Base-by-base conservation (phyloP, 768 basidiomycete genomes). In the Lactarius akahatsu region DNA sequence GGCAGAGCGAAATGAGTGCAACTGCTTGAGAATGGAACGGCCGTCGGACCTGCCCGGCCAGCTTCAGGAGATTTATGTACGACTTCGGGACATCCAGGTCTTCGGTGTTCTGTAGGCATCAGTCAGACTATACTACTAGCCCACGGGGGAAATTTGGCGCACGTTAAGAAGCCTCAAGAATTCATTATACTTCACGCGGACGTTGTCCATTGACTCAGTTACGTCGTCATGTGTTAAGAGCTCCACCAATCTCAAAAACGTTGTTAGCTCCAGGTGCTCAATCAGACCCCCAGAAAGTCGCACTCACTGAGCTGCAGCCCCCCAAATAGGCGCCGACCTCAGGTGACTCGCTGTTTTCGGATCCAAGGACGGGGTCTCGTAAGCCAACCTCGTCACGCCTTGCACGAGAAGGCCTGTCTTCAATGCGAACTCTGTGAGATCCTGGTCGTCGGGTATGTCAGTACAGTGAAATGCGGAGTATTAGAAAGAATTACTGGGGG, bases 1-100 rank as follows among this genome's bases (percentile, higher is more conserved):
- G 67, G 50, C 67, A 68, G 45, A 68, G 52, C 13, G 43, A 34
- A 41, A 68, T 57, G 40, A 68, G 64, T 5, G 56, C 56, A 6
- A 66, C 11, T 10, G 67, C 67, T 47, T 68, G 67, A 5, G 64
- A 59, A n/a, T 66, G 47, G 67, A 66, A 68, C 4, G 67, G 67
- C 32, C 67, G 67, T 38, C 67, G 56, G 47, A 65, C 64, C 55
- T 23, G 41, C 13, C 60, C 63, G 16, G 67, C 67, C 20, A 66
- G 40, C 45, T 68, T 68, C 45, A 68, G 65, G 23, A 68, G 43
- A n/a, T 54, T 56, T 10, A 58, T 36, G 64, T 66, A 68, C 1
- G 67, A 58, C 41, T 38, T 52, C 20, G 67, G 67, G 10, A 61
- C 11, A 5, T 50, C 30, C n/a, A 68, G 18, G 15, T 43, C 64